phyloP scores from a whole-genome alignment of 1,284 basidiomycete genomes.

The Amylostereum chailletii region DNA sequence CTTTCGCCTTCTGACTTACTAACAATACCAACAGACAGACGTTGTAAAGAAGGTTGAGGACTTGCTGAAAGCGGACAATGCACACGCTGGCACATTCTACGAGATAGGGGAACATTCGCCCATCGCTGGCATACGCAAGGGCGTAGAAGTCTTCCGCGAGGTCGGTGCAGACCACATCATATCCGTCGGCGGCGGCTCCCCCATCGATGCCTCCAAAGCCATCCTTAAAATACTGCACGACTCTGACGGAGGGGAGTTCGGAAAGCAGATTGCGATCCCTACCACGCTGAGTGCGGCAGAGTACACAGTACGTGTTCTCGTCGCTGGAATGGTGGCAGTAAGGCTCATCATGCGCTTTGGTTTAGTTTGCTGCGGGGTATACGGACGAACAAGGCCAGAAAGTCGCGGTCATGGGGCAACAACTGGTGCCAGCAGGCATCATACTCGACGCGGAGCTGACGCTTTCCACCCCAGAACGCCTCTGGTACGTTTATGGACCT shows the following conservation, averaged over 20 bases:
- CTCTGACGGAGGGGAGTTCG: slow-evolving; percentile 36
- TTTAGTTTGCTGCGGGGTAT: slow-evolving; percentile 38
- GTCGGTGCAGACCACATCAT: slow-evolving; percentile 59
- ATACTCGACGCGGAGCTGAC: slow-evolving; percentile 76
- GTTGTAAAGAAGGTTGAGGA: slow-evolving; percentile 49
- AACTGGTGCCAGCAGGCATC: slow-evolving; percentile 59
- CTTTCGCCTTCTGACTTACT: not conserved
- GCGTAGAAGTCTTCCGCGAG: slow-evolving; percentile 46
- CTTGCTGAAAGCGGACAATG: slow-evolving; percentile 44
- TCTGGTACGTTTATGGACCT: slow-evolving; percentile 42
- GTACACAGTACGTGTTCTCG: slow-evolving; percentile 39
- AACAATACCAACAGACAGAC: slow-evolving; percentile 38
- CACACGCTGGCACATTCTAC: slow-evolving; percentile 60
- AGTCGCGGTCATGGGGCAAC: slow-evolving; percentile 39
- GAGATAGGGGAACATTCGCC: slow-evolving; percentile 75
- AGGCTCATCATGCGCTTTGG: no score
- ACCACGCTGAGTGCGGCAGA: slow-evolving; percentile 80
- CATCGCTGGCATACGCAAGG: slow-evolving; percentile 57
- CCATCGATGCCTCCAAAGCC: slow-evolving; percentile 70
- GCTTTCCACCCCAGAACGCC: slow-evolving; percentile 60
- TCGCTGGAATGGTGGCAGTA: no score
- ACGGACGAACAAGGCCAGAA: slow-evolving; percentile 69
- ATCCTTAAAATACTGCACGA: slow-evolving; percentile 56
- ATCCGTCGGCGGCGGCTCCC: slow-evolving; percentile 72
- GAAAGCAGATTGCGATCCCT: slow-evolving; percentile 63